These are phyloP conservation scores for Cardamine resedifolia DNA, from an alignment of 345 rosid genomes.

Conservation along the genomic window DNA sequence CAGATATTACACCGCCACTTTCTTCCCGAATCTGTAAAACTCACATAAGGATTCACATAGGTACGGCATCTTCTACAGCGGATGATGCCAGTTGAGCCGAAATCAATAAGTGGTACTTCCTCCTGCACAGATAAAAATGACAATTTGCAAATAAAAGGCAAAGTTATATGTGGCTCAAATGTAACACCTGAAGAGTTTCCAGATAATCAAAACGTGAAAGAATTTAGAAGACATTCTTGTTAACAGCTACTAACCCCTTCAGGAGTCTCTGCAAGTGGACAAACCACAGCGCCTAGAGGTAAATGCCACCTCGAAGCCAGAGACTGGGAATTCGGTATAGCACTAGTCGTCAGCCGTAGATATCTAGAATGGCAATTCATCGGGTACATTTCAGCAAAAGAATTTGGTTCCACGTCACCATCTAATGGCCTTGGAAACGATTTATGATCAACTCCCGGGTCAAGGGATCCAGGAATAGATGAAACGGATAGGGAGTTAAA, in stretches of 20 bases:
- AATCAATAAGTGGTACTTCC: constrained; percentile 91
- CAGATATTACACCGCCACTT: constrained; percentile 99
- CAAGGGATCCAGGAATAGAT: constrained; percentile 77
- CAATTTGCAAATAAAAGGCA: constrained; percentile 9
- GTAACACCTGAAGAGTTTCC: neutral
- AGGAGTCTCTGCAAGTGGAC: constrained; percentile 97
- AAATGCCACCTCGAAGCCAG: constrained; percentile 97
- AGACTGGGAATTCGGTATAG: constrained; percentile 90
- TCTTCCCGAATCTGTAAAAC: constrained; percentile 92
- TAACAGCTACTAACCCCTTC: constrained; percentile 68
- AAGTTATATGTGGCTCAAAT: constrained; percentile 16
- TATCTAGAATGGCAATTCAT: constrained; percentile 85
- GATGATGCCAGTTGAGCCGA: constrained; percentile 78
- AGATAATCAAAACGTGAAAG: constrained; percentile 7
- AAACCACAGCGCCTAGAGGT: constrained; percentile 96
- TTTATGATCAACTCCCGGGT: constrained; percentile 74
- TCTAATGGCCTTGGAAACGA: constrained; percentile 94
- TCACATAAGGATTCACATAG: constrained; percentile 90
- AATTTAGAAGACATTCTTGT: neutral
- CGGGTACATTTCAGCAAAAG: constrained; percentile 59
- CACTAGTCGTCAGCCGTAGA: constrained; percentile 80
- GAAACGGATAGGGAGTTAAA: constrained; percentile 76
- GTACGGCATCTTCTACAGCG: constrained; percentile 99
- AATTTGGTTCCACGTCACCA: constrained; percentile 81
- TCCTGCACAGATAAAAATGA: constrained; percentile 56